Evolutionary conservation across 2,329 filamentous ascomycete genomes (phyloP).

Genomic region (Diplodia sapinea): DNA sequence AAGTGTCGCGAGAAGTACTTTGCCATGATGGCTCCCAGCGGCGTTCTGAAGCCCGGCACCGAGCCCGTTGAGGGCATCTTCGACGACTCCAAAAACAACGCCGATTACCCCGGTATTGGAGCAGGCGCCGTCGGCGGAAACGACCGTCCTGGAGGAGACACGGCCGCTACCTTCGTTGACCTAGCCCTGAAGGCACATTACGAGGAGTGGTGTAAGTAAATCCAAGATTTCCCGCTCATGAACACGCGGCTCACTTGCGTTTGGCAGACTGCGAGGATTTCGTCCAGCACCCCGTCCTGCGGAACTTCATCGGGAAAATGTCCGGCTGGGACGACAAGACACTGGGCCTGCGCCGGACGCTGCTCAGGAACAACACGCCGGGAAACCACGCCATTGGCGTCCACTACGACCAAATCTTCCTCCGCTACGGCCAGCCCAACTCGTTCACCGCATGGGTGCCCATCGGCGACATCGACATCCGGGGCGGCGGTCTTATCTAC

Average conservation of each 20-base stretch:
- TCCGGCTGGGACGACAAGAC: constrained; percentile 61
- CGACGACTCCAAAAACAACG: constrained; percentile 49
- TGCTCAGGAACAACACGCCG: constrained; percentile 64
- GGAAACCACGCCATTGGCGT: constrained; percentile 52
- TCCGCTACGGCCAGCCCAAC: constrained; percentile 46
- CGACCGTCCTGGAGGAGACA: constrained; percentile 51
- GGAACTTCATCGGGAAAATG: constrained; percentile 57
- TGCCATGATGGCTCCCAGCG: constrained; percentile 59
- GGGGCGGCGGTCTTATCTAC: constrained; percentile 53
- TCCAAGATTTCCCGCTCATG: no score
- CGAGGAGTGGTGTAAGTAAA: constrained; percentile 39
- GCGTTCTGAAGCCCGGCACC: constrained; percentile 61
- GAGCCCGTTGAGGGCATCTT: constrained; percentile 62
- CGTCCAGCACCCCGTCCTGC: constrained; percentile 59
- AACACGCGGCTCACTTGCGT: background rate
- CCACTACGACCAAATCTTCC: constrained; percentile 53
- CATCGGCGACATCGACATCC: constrained; percentile 47
- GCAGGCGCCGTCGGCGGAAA: constrained; percentile 51
- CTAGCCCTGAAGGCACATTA: constrained; percentile 61
- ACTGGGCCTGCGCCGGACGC: constrained; percentile 54
- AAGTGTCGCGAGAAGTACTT: constrained; percentile 61
- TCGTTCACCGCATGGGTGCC: constrained; percentile 46
- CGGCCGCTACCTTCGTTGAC: constrained; percentile 55
- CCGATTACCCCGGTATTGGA: constrained; percentile 61
- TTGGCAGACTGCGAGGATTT: constrained; percentile 45